Evolutionary conservation across 805 yeast genomes (phyloP).

Genomic region (Alloascoidea hylecoeti): DNA sequence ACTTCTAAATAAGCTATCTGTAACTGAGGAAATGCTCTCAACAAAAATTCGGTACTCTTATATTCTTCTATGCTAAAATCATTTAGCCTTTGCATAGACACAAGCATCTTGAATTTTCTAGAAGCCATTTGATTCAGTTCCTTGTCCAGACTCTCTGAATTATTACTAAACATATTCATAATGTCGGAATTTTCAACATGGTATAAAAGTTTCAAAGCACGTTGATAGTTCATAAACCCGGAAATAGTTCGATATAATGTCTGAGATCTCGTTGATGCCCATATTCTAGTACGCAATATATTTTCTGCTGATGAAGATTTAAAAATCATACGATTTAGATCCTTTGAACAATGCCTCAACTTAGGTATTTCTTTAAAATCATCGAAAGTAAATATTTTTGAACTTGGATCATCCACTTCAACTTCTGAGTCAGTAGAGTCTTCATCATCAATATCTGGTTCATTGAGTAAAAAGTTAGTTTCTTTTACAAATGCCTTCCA

Average conservation of each 20-base stretch:
- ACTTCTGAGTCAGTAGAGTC: too few relatives aligned
- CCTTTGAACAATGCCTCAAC: too few relatives aligned
- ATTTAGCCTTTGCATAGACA: slow-evolving; percentile 73
- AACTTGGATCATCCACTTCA: too few relatives aligned
- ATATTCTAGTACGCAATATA: slow-evolving; percentile 53
- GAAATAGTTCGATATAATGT: slow-evolving; percentile 62
- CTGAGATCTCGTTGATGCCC: slow-evolving; percentile 68
- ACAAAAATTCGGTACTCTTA: slow-evolving; percentile 66
- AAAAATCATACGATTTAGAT: too few relatives aligned
- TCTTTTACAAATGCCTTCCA: too few relatives aligned
- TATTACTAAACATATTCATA: slow-evolving; percentile 82
- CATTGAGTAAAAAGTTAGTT: too few relatives aligned
- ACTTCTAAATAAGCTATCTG: slow-evolving; percentile 40
- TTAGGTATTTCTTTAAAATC: too few relatives aligned
- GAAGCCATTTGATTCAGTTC: slow-evolving; percentile 45
- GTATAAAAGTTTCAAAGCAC: slow-evolving; percentile 48
- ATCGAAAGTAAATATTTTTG: too few relatives aligned
- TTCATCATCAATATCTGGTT: too few relatives aligned
- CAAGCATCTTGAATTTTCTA: slow-evolving; percentile 66
- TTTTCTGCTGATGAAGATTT: slow-evolving; percentile 45
- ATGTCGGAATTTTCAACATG: slow-evolving; percentile 47
- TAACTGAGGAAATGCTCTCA: slow-evolving; percentile 59
- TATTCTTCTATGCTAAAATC: slow-evolving; percentile 61
- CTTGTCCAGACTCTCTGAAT: slow-evolving; percentile 51
- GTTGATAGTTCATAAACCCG: slow-evolving; percentile 61